Base-by-base conservation (phyloP, 495 filamentous ascomycete species). In the Pyrenula aspistea region DNA sequence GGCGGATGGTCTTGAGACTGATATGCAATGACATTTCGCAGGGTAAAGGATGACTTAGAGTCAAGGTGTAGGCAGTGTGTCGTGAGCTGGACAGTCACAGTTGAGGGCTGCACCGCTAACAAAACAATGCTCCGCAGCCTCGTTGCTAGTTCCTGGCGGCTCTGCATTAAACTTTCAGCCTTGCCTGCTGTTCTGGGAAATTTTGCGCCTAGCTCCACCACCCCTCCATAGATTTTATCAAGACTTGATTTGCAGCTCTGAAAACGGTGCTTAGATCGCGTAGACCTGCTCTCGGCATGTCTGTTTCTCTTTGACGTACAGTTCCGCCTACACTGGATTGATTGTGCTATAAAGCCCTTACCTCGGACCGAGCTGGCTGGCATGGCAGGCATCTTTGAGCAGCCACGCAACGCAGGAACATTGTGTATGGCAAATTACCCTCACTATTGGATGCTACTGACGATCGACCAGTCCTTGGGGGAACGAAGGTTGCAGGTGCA, bases 371-470 rank as follows among this genome's bases (percentile, higher is more conserved):
- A 42, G 31, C 31, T 42, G 31, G 8, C 31, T 42, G 77, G 62
- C 56, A 96, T 96, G 91, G 81, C 85, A 69, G 85, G 86, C 64
- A 86, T 96, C 66, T 96, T 96, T 65, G 87, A 91, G 73, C 86
- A 89, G 67, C 83, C 87, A 67, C 78, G 88, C 66, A 92, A 94
- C 72, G 82, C 80, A 66, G 91, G 90, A 63, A 94, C 87, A 58
- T 76, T 95, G 62, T 95, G 85, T 87, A 71, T 70, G 81, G 68
- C 48, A 2, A n/a, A 25, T 42, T 15, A 42, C 31, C 31, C 4
- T 42, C 31, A 42, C 4, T 15, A 42, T 42, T 4, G 8, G 4
- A 42, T 4, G 15, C 22, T 31, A 61, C 68, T 68, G 57, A 73
- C 63, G 60, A 66, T 70, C 64, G 61, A 67, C 67, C 67, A 86